Conservation (phyloP, 169 alveolate species). For the Plasmodium gaboni region DNA sequence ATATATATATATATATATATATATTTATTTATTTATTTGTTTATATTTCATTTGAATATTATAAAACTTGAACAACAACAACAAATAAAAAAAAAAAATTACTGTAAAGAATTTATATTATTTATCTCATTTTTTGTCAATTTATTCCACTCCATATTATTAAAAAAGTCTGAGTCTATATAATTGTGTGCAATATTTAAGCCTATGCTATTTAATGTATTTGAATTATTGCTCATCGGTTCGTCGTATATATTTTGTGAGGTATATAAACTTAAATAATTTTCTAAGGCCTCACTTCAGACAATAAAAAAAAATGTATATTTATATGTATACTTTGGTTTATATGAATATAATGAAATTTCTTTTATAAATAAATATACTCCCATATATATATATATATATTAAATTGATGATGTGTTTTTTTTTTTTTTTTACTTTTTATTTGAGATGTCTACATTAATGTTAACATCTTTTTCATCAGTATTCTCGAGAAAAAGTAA, state of each 20-base stretch:
- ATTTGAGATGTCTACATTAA: no score
- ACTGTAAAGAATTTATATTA: conserved; percentile 12
- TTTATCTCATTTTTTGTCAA: background rate
- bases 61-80: no score
- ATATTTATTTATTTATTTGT: no score
- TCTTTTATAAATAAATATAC: background rate
- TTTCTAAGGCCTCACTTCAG: conserved; percentile 48
- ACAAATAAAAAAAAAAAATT: background rate
- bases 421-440: no score
- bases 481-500: no score
- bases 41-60: no score
- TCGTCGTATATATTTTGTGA: conserved; percentile 18
- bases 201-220: background rate
- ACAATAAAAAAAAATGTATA: background rate
- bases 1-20: background rate
- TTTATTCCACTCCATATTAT: background rate
- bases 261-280: conserved; percentile 28
- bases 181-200: background rate
- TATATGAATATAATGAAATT: background rate
- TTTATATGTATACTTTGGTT: background rate
- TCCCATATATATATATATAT: background rate
- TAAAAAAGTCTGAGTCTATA: background rate
- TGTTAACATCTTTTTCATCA: no score
- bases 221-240: background rate
- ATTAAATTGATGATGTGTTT: background rate